These are phyloP conservation scores for Erythrobasidium hasegawianum DNA, from an alignment of 1,284 basidiomycete genomes.

Conservation along the genomic window DNA sequence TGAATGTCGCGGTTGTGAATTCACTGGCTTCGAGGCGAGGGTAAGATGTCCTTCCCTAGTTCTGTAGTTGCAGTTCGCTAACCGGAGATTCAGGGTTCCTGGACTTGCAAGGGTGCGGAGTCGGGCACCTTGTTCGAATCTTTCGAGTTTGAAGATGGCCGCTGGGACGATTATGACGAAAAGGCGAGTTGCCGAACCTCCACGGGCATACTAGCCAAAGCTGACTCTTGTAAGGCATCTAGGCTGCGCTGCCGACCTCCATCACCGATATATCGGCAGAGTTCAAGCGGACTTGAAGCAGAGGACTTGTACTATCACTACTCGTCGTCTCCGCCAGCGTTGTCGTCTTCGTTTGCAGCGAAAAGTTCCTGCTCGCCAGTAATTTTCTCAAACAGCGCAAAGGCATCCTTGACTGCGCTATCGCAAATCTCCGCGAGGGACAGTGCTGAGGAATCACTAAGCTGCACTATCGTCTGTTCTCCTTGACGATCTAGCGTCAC, in stretches of 20 bases:
- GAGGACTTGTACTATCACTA: background rate
- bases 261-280: slow-evolving; percentile 30
- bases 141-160: slow-evolving; percentile 34
- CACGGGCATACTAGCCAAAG: background rate
- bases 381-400: background rate
- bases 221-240: background rate
- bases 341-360: slow-evolving; percentile 9
- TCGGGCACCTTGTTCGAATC: slow-evolving; percentile 33
- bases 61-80: too few species aligned
- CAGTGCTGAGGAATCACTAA: too few species aligned
- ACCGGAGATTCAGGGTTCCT: slow-evolving; percentile 26
- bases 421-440: slow-evolving; percentile 21
- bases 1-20: slow-evolving; percentile 37
- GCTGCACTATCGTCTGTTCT: background rate
- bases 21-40: slow-evolving; percentile 33
- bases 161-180: slow-evolving; percentile 36
- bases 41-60: slow-evolving; percentile 5
- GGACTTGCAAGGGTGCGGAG: slow-evolving; percentile 35
- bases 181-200: background rate
- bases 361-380: slow-evolving; percentile 32
- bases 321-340: slow-evolving; percentile 13
- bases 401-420: slow-evolving; percentile 10
- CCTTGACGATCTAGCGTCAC: background rate
- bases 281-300: slow-evolving; percentile 18
- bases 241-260: slow-evolving; percentile 30